These are phyloP conservation scores for Chrysoporthe puriensis DNA, from an alignment of 2,329 filamentous ascomycete genomes.

Conservation along the genomic window DNA sequence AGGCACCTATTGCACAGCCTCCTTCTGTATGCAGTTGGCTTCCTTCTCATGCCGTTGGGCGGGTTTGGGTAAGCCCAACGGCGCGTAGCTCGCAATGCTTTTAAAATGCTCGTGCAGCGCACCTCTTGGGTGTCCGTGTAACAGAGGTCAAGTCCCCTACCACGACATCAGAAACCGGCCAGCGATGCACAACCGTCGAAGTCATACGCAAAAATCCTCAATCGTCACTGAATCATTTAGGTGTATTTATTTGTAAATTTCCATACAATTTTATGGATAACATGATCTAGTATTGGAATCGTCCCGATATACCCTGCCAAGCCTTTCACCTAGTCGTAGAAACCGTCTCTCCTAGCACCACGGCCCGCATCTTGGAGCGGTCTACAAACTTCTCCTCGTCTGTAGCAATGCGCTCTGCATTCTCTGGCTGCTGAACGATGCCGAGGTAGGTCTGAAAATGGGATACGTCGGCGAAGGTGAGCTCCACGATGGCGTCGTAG, in stretches of 20 bases:
- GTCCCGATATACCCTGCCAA: not conserved
- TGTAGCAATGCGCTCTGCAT: conserved; percentile 30
- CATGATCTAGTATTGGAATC: not conserved
- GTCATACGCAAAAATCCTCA: not conserved
- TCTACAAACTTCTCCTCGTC: conserved; percentile 24
- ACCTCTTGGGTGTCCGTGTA: no score
- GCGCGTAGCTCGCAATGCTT: no score
- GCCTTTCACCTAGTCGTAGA: not conserved
- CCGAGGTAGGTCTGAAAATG: conserved; percentile 33
- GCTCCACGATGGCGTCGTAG: conserved; percentile 32
- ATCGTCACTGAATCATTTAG: not conserved
- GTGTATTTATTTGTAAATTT: not conserved
- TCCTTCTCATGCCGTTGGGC: no score
- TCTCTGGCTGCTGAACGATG: conserved; percentile 30
- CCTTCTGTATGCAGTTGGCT: no score
- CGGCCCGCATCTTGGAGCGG: conserved; percentile 18
- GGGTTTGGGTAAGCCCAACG: no score
- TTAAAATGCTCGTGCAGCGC: no score
- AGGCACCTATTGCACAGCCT: no score
- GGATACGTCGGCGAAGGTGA: conserved; percentile 30
- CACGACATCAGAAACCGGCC: no score
- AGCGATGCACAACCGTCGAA: not conserved
- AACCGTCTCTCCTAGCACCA: conserved; percentile 6
- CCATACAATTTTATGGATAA: not conserved
- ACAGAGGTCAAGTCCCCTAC: not conserved